Evolutionary conservation across 345 rosid genomes (phyloP), one percentile per base, ranked within the genome.

Genomic region (Geranium rotundifolium): DNA sequence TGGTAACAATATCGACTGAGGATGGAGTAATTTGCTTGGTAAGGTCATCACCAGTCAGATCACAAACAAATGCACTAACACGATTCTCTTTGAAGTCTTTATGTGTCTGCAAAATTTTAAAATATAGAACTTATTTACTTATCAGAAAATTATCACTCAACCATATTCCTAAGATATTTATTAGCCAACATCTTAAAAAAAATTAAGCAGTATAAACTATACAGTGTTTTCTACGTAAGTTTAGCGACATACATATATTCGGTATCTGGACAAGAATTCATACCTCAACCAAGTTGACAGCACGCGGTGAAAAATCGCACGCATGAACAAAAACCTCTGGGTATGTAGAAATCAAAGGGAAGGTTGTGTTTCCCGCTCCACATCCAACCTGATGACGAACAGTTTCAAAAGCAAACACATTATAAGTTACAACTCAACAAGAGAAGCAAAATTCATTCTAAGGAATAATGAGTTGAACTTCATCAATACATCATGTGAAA

Each of bases 321-420:
- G 93, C 97, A 72, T 87, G 85, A 60, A 89, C 79, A 61, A 84
- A 92, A 73, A 83, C 74, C 72, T 87, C 75, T 20, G 91, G 90
- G 67, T 85, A 89, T 17, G 83, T 82, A 54, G 97, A 79, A 75
- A 87, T 66, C 71, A 89, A 75, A 39, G 98, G 98, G 71, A 82
- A 89, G 39, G 81, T 79, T 54, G 97, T 84, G 75, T 89, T 92
- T 72, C 95, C 97, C 78, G 90, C 93, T 66, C 97, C 98, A 76
- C 97, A 89, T 16, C 98, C 97, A 64, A 89, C 82, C 98, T 92
- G 80, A 65, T 62, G 7, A 69, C 49, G 65, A 65, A 56, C 41
- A 34, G 41, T 4, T 34, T 34, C 41, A 34, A 8, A 34, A 34
- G 41, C 7, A 34, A 34, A 34, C 41, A 34, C 10, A 8, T 4